A percentile compares a stretch with the other conserved stretches of the same genome.
Conservation (phyloP, 768 basidiomycete genomes). For the Pulveroboletus sp. region DNA sequence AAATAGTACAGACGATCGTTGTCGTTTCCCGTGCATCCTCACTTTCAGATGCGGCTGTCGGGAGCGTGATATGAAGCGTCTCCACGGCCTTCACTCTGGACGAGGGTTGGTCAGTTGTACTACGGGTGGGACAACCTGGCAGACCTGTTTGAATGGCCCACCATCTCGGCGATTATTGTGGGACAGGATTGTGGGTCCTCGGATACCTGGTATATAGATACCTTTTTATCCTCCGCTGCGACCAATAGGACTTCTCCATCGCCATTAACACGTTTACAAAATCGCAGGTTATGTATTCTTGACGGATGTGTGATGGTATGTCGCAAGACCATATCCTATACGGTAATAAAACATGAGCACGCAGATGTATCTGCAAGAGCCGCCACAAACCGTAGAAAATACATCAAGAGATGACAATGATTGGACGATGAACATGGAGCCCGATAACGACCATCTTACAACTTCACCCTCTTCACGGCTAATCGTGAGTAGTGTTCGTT, state of each 20-base stretch:
- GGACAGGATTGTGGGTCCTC: conserved; percentile 43
- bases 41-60: conserved; percentile 21
- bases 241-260: conserved; percentile 70
- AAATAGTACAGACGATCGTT: conserved; percentile 69
- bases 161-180: conserved; percentile 60
- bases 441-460: conserved; percentile 82
- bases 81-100: conserved; percentile 78
- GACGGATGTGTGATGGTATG: conserved; percentile 72
- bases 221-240: conserved; percentile 86
- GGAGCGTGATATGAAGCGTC: conserved; percentile 57
- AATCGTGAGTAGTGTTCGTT: background rate
- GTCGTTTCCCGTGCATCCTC: conserved; percentile 37
- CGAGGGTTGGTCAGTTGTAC: background rate
- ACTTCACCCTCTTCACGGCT: conserved; percentile 72
- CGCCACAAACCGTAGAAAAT: conserved; percentile 61
- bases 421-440: conserved; percentile 77
- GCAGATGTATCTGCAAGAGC: background rate
- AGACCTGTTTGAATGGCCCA: conserved; percentile 85
- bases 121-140: background rate
- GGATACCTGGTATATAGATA: conserved; percentile 68
- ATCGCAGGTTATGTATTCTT: conserved; percentile 80
- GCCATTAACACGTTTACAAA: conserved; percentile 56
- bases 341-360: background rate
- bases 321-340: conserved; percentile 73
- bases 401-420: conserved; percentile 71